A percentile compares a stretch with the other conserved stretches of the same genome.
Evolutionary conservation across 208 protist species (phyloP).

Genomic region (Leishmania martiniquensis): DNA sequence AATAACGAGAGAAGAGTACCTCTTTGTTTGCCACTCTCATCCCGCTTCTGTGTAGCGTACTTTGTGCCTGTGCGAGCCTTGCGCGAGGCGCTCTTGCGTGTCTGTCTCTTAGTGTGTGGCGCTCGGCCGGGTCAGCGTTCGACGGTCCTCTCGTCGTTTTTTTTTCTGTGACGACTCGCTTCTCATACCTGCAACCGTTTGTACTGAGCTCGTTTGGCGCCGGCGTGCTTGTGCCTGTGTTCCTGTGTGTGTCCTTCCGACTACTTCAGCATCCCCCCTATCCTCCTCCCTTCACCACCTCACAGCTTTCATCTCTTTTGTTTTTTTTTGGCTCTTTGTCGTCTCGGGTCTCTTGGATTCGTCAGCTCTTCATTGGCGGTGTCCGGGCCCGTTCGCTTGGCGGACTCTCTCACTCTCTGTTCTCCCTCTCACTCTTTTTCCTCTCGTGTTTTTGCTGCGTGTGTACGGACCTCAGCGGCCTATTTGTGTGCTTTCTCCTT

Average conservation of each 20-base stretch:
- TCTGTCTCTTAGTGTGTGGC: neutral
- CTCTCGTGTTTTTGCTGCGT: no score
- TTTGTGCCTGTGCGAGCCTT: neutral
- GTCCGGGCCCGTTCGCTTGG: no score
- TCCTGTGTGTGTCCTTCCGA: neutral
- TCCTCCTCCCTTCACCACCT: no score
- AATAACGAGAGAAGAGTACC: neutral
- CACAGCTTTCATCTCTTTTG: slow-evolving; percentile 1
- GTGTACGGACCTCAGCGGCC: no score
- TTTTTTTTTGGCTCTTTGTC: neutral
- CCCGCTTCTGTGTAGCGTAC: neutral
- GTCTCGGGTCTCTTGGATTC: neutral
- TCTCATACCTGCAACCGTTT: neutral
- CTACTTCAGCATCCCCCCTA: no score
- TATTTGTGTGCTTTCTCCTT: no score
- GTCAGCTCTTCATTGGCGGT: no score
- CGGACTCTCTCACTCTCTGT: no score
- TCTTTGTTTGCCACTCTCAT: neutral
- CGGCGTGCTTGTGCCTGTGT: neutral
- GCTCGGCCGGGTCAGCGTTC: neutral
- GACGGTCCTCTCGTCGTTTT: neutral
- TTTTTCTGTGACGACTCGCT: neutral
- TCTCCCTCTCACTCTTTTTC: no score
- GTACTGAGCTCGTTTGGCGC: no score
- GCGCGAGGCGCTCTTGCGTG: neutral